Conservation (phyloP, 345 rosid genomes). For the Citrus maxima region DNA sequence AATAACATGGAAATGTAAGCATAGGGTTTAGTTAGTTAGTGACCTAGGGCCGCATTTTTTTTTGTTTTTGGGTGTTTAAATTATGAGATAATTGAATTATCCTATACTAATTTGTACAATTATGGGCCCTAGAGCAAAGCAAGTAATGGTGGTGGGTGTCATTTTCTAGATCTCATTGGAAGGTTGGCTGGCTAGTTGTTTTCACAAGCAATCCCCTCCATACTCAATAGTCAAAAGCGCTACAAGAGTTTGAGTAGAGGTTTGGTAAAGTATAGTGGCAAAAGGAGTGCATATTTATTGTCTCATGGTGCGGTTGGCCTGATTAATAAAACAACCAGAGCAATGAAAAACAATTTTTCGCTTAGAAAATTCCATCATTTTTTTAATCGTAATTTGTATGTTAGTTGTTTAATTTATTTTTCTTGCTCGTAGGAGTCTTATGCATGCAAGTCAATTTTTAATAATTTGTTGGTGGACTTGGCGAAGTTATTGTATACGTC, state of each 20-base stretch:
- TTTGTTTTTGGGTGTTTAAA: not conserved
- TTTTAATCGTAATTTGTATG: not conserved
- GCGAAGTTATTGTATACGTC: not conserved
- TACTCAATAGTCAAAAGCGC: slow-evolving; percentile 26
- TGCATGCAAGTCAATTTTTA: not conserved
- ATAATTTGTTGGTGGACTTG: not conserved
- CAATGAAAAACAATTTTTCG: too few species aligned
- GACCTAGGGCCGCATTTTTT: not conserved
- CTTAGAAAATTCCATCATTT: not conserved
- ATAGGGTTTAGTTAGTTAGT: not conserved
- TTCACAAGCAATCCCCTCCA: slow-evolving; percentile 35
- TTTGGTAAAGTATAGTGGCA: slow-evolving; percentile 43
- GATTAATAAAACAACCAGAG: too few species aligned
- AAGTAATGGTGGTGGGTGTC: slow-evolving; percentile 20
- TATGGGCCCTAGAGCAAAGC: not conserved
- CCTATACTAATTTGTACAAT: not conserved
- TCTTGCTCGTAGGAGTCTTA: not conserved
- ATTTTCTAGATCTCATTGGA: slow-evolving; percentile 19
- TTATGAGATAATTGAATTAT: not conserved
- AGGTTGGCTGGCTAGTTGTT: slow-evolving; percentile 34
- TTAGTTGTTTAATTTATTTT: too few species aligned
- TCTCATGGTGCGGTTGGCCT: too few species aligned
- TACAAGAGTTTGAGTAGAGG: slow-evolving; percentile 48
- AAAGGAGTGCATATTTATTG: slow-evolving; percentile 11
- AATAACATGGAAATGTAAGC: slow-evolving; percentile 23